Conservation (phyloP, 2,329 filamentous ascomycete genomes). For the Cryoendolithus antarcticus region DNA sequence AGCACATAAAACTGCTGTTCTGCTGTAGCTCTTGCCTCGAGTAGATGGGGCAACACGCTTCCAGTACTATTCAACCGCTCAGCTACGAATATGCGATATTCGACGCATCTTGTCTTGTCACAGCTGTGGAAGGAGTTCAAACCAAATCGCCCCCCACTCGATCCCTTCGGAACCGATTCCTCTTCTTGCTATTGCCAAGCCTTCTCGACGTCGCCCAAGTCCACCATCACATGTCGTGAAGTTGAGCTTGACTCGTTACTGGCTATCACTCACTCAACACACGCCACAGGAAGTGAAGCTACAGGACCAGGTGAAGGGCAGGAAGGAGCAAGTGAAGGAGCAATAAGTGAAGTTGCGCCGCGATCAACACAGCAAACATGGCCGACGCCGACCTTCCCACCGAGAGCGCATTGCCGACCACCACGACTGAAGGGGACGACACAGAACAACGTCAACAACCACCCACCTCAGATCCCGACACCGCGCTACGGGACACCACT, state of each 20-base stretch:
- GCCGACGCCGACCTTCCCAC: slow-evolving; percentile 3
- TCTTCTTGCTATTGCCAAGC: slow-evolving; percentile 10
- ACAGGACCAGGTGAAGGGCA: no score
- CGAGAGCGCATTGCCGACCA: slow-evolving; percentile 3
- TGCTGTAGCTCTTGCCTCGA: no score
- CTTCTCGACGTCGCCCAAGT: slow-evolving; percentile 5
- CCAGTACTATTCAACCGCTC: no score
- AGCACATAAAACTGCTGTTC: no score
- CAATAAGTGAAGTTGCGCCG: not conserved
- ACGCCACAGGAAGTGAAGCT: no score
- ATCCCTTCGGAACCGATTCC: slow-evolving; percentile 9
- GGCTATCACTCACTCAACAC: no score
- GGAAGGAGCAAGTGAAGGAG: not conserved
- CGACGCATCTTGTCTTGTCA: slow-evolving; percentile 4
- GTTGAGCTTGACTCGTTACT: no score
- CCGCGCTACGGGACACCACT: slow-evolving; percentile 12
- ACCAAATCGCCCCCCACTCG: slow-evolving; percentile 2
- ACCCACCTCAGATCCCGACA: slow-evolving; percentile 13
- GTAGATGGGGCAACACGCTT: no score
- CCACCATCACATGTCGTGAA: not conserved
- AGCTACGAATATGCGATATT: slow-evolving; percentile 2
- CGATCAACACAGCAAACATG: not conserved
- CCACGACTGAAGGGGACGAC: slow-evolving; percentile 28
- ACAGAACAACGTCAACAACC: slow-evolving; percentile 8
- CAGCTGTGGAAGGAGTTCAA: slow-evolving; percentile 4